phyloP scores from a whole-genome alignment of 169 alveolate genomes.

The Eimeria nieschulzi region DNA sequence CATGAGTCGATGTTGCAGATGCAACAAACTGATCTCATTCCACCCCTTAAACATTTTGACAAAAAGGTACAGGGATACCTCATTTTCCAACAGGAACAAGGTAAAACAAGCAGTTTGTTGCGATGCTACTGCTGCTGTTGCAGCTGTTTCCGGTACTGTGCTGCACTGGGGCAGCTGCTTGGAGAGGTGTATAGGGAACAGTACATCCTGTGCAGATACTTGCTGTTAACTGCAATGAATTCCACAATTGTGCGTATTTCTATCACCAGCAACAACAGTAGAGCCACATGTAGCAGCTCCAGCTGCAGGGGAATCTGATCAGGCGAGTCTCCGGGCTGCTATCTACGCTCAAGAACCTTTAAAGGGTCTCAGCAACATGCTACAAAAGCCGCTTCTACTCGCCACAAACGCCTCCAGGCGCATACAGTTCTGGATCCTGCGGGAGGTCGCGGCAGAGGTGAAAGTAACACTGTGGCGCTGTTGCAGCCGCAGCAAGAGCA shows the following conservation, averaged over 20 bases:
- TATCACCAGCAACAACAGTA: no score
- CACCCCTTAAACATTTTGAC: conserved; percentile 29
- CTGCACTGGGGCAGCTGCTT: no score
- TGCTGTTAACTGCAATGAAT: no score
- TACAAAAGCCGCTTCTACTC: conserved; percentile 18
- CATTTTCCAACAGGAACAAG: conserved; percentile 6
- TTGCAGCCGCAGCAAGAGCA: no score
- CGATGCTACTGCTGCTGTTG: no score
- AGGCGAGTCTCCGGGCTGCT: conserved; percentile 12
- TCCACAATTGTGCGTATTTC: no score
- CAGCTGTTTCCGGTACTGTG: no score
- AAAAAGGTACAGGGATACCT: conserved; percentile 33
- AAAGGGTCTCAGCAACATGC: background rate
- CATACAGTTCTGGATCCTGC: conserved; percentile 49
- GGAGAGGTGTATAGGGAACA: no score
- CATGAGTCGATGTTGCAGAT: conserved; percentile 47
- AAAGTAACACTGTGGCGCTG: background rate
- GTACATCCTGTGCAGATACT: no score
- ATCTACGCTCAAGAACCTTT: conserved; percentile 51
- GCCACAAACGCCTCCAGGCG: conserved; percentile 45
- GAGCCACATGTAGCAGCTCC: background rate
- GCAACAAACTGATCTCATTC: conserved; percentile 45
- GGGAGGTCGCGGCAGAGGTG: conserved; percentile 63
- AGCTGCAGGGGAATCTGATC: background rate
- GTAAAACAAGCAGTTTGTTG: background rate